Conservation (phyloP, 768 basidiomycete species). For the Pleurotus tuoliensis region DNA sequence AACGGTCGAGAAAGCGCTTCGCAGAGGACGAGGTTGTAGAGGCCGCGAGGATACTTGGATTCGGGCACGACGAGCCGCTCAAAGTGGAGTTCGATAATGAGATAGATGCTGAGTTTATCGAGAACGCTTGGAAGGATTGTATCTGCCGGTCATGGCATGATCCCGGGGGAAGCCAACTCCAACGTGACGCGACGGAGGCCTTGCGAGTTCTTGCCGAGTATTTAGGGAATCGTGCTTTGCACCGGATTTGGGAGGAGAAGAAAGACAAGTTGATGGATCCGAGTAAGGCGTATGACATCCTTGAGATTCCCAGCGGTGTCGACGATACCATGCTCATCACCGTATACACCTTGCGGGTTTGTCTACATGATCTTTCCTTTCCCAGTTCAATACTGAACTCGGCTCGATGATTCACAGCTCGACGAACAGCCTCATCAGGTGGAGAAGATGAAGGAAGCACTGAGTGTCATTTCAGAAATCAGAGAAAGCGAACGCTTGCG, state of each 20-base stretch:
- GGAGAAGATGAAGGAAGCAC: constrained; percentile 70
- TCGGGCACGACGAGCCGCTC: constrained; percentile 56
- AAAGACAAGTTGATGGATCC: constrained; percentile 61
- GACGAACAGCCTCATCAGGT: constrained; percentile 66
- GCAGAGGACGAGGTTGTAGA: constrained; percentile 48
- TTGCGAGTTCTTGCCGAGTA: constrained; percentile 66
- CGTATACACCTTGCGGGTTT: constrained; percentile 66
- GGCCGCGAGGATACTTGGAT: constrained; percentile 56
- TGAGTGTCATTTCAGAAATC: constrained; percentile 70
- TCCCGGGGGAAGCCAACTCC: constrained; percentile 39
- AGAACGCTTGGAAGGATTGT: constrained; percentile 65
- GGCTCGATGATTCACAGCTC: constrained; percentile 36
- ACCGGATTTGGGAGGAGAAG: constrained; percentile 48
- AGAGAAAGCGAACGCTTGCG: constrained; percentile 70
- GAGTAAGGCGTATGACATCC: constrained; percentile 63
- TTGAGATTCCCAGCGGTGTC: constrained; percentile 67
- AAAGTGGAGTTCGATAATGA: constrained; percentile 68
- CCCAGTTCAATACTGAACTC: background rate
- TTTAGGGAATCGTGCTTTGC: constrained; percentile 47
- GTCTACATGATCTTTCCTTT: background rate
- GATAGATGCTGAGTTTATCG: constrained; percentile 66
- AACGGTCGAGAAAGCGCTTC: constrained; percentile 63
- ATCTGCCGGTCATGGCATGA: constrained; percentile 55
- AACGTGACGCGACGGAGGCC: constrained; percentile 61
- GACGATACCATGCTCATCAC: constrained; percentile 78